These are phyloP conservation scores for Trypanosoma vivax DNA, from an alignment of 208 protist genomes.

Conservation along the genomic window DNA sequence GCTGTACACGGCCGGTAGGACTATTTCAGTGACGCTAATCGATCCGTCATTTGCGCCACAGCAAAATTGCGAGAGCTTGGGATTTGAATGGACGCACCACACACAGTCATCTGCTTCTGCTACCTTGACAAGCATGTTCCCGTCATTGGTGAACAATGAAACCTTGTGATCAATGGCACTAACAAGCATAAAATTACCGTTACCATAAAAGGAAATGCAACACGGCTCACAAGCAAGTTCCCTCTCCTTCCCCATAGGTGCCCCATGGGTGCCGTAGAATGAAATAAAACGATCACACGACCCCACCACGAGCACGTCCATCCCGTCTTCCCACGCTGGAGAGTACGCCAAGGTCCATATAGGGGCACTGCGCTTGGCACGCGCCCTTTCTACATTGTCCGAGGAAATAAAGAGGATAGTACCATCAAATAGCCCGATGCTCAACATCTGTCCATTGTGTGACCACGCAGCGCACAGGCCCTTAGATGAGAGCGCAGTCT, in stretches of 20 bases:
- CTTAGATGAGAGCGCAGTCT: conserved; percentile 81
- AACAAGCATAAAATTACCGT: conserved; percentile 92
- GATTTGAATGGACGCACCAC: conserved; percentile 74
- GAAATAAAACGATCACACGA: conserved; percentile 94
- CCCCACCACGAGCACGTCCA: conserved; percentile 90
- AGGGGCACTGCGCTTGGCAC: conserved; percentile 78
- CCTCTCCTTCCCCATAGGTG: conserved; percentile 54
- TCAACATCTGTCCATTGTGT: conserved; percentile 89
- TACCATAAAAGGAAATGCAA: conserved; percentile 81
- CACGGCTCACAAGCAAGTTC: conserved; percentile 93
- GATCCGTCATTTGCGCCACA: conserved; percentile 88
- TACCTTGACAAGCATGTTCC: conserved; percentile 74
- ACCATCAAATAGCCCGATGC: conserved; percentile 91
- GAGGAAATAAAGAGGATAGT: conserved; percentile 33
- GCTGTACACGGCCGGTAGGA: conserved; percentile 88
- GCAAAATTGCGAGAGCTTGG: conserved; percentile 72
- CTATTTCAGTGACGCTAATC: conserved; percentile 84
- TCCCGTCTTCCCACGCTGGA: conserved; percentile 72
- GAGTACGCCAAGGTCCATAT: conserved; percentile 93
- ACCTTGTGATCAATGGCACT: conserved; percentile 91
- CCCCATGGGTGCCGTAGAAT: conserved; percentile 92
- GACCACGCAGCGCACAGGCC: conserved; percentile 92
- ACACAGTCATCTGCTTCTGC: conserved; percentile 78
- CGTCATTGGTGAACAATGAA: conserved; percentile 85
- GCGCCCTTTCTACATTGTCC: conserved; percentile 11